A percentile compares a stretch with the other conserved stretches of the same genome.
These are phyloP conservation scores for Coniochaeta prunicola DNA, from an alignment of 2,329 filamentous ascomycete species.

Conservation along the genomic window DNA sequence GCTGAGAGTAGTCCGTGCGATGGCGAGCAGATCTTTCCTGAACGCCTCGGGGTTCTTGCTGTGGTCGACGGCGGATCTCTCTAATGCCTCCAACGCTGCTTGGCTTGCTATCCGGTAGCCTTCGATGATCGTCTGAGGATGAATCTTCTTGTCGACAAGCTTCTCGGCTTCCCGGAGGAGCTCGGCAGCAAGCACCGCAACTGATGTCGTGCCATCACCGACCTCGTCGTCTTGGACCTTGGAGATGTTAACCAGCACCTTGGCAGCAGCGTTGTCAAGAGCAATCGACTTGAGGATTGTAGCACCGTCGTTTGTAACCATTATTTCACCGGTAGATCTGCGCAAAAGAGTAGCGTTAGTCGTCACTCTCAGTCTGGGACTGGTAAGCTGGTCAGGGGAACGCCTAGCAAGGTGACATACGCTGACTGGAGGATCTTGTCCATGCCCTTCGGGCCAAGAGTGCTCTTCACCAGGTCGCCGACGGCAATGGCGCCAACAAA, in stretches of 20 bases:
- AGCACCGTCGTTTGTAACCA: constrained; percentile 98
- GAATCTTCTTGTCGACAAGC: constrained; percentile 95
- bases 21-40: constrained; percentile 80
- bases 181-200: constrained; percentile 90
- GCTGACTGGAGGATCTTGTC: constrained; percentile 96
- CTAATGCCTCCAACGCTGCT: constrained; percentile 77
- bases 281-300: constrained; percentile 98
- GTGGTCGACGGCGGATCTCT: constrained; percentile 81
- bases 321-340: constrained; percentile 90
- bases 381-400: background rate
- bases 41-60: constrained; percentile 78
- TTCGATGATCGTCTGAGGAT: constrained; percentile 98
- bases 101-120: constrained; percentile 95
- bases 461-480: constrained; percentile 95
- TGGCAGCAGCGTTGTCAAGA: constrained; percentile 95
- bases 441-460: constrained; percentile 95
- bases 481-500: constrained; percentile 98
- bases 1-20: constrained; percentile 91
- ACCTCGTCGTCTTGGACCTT: constrained; percentile 99
- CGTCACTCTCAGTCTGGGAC: background rate
- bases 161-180: constrained; percentile 94
- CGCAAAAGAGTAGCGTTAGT: constrained; percentile 1
- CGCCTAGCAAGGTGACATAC: constrained; percentile 43
- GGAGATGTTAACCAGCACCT: constrained; percentile 97
- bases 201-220: constrained; percentile 96